Percentiles rank a stretch among this genome's conserved stretches.
Evolutionary conservation across 176 grass and related monocot genomes (phyloP).

Genomic region (Bothriochloa decipiens): DNA sequence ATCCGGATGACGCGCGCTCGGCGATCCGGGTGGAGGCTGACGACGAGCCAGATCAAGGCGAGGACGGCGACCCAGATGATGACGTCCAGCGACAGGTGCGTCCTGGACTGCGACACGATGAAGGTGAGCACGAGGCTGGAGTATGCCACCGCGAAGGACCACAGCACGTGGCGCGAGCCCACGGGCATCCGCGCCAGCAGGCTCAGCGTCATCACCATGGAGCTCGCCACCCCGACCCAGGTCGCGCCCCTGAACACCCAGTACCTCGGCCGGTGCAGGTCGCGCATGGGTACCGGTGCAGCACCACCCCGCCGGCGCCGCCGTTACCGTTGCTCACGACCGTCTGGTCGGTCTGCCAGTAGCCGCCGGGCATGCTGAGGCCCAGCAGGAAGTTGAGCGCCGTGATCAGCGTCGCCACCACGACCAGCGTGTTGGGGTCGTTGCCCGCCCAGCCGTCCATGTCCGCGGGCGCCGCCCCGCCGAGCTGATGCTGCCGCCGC

Average conservation of each 20-base stretch:
- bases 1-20: neutral
- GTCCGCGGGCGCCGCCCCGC: neutral
- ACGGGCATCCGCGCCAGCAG: conserved; percentile 49
- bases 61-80: neutral
- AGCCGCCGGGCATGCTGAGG: conserved; percentile 39
- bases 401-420: conserved; percentile 57
- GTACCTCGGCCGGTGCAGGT: conserved; percentile 43
- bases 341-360: conserved; percentile 31
- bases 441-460: conserved; percentile 29
- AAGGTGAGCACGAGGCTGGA: conserved; percentile 58
- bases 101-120: conserved; percentile 40
- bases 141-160: conserved; percentile 45
- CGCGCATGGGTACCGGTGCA: conserved; percentile 35
- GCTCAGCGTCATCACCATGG: conserved; percentile 54
- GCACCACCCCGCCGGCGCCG: neutral
- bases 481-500: neutral
- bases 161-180: conserved; percentile 28
- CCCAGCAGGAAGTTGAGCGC: conserved; percentile 51
- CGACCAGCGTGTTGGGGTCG: conserved; percentile 36
- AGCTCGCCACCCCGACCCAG: conserved; percentile 53
- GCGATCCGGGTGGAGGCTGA: neutral
- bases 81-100: conserved; percentile 30
- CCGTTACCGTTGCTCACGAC: neutral
- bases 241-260: conserved; percentile 22
- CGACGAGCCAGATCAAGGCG: neutral